Percentiles rank a stretch among this genome's conserved stretches.
These are phyloP conservation scores for Guadua angustifolia DNA, from an alignment of 176 grass and related monocot genomes.

Conservation along the genomic window DNA sequence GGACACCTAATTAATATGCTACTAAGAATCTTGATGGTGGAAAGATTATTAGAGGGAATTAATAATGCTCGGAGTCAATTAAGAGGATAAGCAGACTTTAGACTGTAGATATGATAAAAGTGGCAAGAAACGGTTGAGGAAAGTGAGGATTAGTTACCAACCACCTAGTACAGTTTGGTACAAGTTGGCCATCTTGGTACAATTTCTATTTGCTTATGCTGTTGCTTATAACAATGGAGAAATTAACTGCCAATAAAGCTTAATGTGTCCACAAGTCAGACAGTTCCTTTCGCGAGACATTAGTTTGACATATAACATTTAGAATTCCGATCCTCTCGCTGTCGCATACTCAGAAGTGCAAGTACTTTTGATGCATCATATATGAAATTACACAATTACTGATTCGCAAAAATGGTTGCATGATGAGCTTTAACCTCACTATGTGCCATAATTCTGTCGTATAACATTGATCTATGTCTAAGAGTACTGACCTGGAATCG, in stretches of 20 bases:
- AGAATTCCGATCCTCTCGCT: not conserved
- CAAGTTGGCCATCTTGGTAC: conserved; percentile 1
- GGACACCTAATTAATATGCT: conserved; percentile 33
- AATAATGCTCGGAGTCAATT: conserved; percentile 3
- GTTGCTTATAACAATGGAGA: conserved; percentile 25
- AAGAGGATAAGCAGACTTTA: not conserved
- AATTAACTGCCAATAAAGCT: not conserved
- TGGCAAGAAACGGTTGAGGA: conserved; percentile 7
- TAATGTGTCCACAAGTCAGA: not conserved
- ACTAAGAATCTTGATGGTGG: not conserved
- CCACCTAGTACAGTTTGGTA: not conserved
- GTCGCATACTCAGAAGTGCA: not conserved
- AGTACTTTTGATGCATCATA: not conserved
- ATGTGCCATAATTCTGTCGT: not conserved
- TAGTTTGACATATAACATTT: not conserved
- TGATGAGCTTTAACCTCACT: not conserved
- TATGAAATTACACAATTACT: not conserved
- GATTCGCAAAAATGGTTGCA: not conserved
- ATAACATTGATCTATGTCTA: not conserved
- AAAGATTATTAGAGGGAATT: conserved; percentile 29
- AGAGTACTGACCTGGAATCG: conserved; percentile 35
- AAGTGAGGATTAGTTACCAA: conserved; percentile 1
- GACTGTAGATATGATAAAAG: not conserved
- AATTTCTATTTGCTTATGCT: not conserved
- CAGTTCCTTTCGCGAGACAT: not conserved